Base-by-base conservation (phyloP, 164 flowering plant species). In the Euptelea pleiosperma region DNA sequence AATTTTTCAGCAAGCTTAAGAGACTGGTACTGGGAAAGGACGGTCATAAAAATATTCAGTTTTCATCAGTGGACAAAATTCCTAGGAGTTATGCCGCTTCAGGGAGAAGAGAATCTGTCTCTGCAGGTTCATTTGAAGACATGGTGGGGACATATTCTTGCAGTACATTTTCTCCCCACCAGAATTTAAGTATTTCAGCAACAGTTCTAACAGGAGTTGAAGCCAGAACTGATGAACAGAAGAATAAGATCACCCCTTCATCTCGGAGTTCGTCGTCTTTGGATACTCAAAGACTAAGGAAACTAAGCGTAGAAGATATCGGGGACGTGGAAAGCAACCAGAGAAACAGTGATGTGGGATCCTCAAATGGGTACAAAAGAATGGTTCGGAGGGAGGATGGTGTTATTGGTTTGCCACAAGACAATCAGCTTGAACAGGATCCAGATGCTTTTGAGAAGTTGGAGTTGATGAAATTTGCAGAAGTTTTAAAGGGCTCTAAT, bases 391-490 rank as follows among this genome's bases (percentile, higher is more conserved):
- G 78, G 3, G 58, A 58, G n/a, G 73, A 42, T 42, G 40, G 64
- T 57, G 49, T 34, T 8, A 33, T 29, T 50, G 74, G 61, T 58
- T 63, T 42, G 26, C 10, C 68, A 1, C 42, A 34, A 2, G 77
- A 61, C 14, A 49, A 50, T 28, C 43, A n/a, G 8, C 50, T 43
- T 5, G 62, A 72, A 45, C 66, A 48, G 21, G 70, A 65, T 14
- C 43, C 51, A 0, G 70, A 72, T 25, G 39, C 65, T 6, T 11
- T 11, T 22, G 70, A 67, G 43, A 81, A 77, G 71, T 43, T 68
- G 2, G 83, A 85, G 37, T 45, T 90, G 74, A 62, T 60, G 55
- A 87, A 87, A 68, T 83, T 73, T 63, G 95, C 95, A 6, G 75
- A 74, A 53, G 93, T 61, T 52, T 70, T 91, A 52, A 77, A 64